These are phyloP conservation scores for Luffa aegyptiaca DNA, from an alignment of 306 rosid species.

Conservation along the genomic window DNA sequence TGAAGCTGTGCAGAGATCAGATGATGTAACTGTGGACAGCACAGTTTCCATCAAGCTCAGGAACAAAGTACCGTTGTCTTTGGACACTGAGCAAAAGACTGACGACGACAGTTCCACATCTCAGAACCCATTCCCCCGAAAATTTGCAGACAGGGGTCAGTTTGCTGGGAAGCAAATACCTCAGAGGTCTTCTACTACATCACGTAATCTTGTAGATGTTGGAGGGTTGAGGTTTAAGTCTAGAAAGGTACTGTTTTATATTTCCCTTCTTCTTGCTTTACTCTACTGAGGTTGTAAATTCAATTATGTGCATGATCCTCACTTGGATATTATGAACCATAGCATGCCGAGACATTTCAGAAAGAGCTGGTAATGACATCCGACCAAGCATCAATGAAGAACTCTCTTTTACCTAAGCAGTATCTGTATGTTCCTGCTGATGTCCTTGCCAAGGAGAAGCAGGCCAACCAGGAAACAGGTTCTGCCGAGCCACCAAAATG, in stretches of 20 bases:
- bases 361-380: slow-evolving; percentile 96
- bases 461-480: slow-evolving; percentile 44
- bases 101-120: slow-evolving; percentile 85
- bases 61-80: slow-evolving; percentile 42
- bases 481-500: slow-evolving; percentile 40
- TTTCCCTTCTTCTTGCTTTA: neutral
- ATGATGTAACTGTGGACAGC: slow-evolving; percentile 88
- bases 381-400: slow-evolving; percentile 93
- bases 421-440: slow-evolving; percentile 98
- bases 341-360: slow-evolving; percentile 74
- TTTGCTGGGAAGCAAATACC: slow-evolving; percentile 94
- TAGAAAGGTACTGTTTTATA: slow-evolving; percentile 43
- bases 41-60: slow-evolving; percentile 51
- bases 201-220: slow-evolving; percentile 45
- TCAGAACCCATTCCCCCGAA: slow-evolving; percentile 42
- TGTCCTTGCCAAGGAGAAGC: slow-evolving; percentile 71
- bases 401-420: slow-evolving; percentile 78
- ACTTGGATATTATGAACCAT: slow-evolving; percentile 19
- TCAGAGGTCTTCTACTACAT: slow-evolving; percentile 34
- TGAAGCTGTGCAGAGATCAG: slow-evolving; percentile 84
- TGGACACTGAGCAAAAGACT: slow-evolving; percentile 61
- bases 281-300: neutral
- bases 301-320: slow-evolving; percentile 1
- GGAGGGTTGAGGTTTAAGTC: slow-evolving; percentile 70
- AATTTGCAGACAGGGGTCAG: slow-evolving; percentile 39